A percentile compares a stretch with the other conserved stretches of the same genome.
Evolutionary conservation across 2,329 filamentous ascomycete genomes (phyloP).

Genomic region (Fusarium sp.): DNA sequence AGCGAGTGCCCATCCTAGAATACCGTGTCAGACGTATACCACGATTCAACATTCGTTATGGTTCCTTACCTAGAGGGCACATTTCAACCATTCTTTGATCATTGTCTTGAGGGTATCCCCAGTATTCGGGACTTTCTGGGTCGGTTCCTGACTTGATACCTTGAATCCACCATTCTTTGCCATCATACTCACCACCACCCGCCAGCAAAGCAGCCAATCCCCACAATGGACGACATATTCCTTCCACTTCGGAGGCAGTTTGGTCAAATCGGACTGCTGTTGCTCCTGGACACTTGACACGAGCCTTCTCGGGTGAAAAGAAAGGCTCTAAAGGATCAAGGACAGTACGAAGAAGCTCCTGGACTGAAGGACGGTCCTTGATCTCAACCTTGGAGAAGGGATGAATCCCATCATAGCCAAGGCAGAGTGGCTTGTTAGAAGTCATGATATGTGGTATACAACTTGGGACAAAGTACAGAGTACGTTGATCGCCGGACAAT

Average conservation of each 20-base stretch:
- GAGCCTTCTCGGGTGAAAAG: constrained; percentile 74
- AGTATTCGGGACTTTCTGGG: constrained; percentile 76
- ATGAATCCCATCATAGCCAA: constrained; percentile 66
- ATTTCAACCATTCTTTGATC: constrained; percentile 90
- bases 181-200: constrained; percentile 73
- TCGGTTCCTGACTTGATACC: constrained; percentile 79
- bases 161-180: constrained; percentile 72
- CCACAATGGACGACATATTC: constrained; percentile 81
- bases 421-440: constrained; percentile 44
- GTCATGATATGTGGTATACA: constrained; percentile 29
- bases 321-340: constrained; percentile 78
- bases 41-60: neutral
- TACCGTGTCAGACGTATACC: constrained; percentile 6
- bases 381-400: constrained; percentile 67
- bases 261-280: constrained; percentile 84
- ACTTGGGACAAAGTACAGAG: neutral
- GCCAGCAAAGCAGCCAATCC: constrained; percentile 77
- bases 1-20: constrained; percentile 73
- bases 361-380: constrained; percentile 66
- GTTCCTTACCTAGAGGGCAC: constrained; percentile 72
- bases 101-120: constrained; percentile 80
- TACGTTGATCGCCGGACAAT: neutral
- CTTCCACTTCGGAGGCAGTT: constrained; percentile 81
- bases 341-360: constrained; percentile 70
- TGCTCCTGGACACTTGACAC: constrained; percentile 74